Evolutionary conservation across 257 asterid genomes (phyloP).

Genomic region (Solanum chmielewskii): DNA sequence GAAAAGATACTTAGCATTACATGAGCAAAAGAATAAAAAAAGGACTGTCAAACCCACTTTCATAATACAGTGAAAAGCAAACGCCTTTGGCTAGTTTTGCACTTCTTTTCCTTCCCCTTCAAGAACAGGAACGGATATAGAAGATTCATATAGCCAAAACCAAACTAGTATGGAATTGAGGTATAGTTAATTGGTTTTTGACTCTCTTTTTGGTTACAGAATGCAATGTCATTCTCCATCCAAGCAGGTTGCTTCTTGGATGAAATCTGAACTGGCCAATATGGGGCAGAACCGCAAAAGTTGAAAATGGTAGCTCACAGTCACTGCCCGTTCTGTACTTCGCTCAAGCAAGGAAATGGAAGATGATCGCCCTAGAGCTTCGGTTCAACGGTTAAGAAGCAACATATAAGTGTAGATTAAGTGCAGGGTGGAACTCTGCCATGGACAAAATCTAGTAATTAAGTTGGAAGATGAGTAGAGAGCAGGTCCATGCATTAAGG

Average conservation of each 20-base stretch:
- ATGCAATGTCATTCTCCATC: not conserved
- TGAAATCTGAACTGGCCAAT: not conserved
- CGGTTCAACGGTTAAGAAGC: not conserved
- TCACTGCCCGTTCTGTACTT: not conserved
- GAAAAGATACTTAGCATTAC: not conserved
- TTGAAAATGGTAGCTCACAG: not conserved
- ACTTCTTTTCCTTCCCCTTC: not conserved
- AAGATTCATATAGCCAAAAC: not conserved
- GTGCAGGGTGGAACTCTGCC: not conserved
- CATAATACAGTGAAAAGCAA: not conserved
- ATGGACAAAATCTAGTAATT: not conserved
- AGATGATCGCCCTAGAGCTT: not conserved
- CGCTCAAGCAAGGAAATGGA: not conserved
- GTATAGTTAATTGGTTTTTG: not conserved
- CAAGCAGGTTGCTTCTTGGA: not conserved
- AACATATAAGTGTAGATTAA: not conserved
- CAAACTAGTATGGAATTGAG: not conserved
- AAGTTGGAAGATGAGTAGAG: not conserved
- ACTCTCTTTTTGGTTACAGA: not conserved
- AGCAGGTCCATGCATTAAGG: not conserved
- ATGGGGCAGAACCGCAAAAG: not conserved
- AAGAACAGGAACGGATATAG: not conserved
- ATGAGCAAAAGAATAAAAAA: not conserved
- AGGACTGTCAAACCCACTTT: not conserved
- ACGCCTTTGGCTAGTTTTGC: not conserved